phyloP scores from a whole-genome alignment of 2,329 filamentous ascomycete species.

The Paramyrothecium sp. region DNA sequence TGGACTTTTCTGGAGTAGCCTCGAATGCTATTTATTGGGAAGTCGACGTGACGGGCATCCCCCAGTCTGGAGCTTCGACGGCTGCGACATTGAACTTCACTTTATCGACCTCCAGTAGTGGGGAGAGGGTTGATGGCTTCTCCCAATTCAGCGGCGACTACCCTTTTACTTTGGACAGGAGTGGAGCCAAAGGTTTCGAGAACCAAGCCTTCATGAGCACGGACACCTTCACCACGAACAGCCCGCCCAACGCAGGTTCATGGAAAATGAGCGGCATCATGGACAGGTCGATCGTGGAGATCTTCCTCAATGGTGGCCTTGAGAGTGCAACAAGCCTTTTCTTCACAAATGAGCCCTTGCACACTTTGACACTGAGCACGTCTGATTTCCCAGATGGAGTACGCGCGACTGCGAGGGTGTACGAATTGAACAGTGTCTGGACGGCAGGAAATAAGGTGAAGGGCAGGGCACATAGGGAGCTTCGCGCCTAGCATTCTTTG shows the following conservation, averaged over 20 bases:
- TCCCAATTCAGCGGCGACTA: conserved; percentile 23
- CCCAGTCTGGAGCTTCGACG: conserved; percentile 10
- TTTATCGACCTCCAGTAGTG: conserved; percentile 17
- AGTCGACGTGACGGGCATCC: conserved; percentile 45
- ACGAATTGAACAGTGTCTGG: conserved; percentile 25
- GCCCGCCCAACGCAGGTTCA: conserved; percentile 9
- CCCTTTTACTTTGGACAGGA: conserved; percentile 26
- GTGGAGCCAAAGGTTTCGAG: conserved; percentile 23
- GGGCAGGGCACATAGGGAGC: too few relatives aligned
- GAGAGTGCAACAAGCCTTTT: conserved; percentile 29
- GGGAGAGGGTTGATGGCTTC: conserved; percentile 22
- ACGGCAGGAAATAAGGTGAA: not conserved
- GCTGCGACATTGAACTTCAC: conserved; percentile 26
- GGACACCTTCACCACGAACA: conserved; percentile 24
- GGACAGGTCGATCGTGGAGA: conserved; percentile 32
- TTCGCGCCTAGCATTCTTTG: too few relatives aligned
- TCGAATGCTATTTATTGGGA: conserved; percentile 53
- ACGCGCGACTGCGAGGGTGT: conserved; percentile 17
- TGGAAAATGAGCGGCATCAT: conserved; percentile 30
- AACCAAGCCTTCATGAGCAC: conserved; percentile 25
- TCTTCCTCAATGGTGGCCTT: conserved; percentile 30
- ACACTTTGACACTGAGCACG: conserved; percentile 15
- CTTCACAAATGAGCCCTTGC: conserved; percentile 25
- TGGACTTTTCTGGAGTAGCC: conserved; percentile 44
- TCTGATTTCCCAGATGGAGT: conserved; percentile 14